These are phyloP conservation scores for Polytolypa hystricis DNA, from an alignment of 2,329 filamentous ascomycete species.

Conservation along the genomic window DNA sequence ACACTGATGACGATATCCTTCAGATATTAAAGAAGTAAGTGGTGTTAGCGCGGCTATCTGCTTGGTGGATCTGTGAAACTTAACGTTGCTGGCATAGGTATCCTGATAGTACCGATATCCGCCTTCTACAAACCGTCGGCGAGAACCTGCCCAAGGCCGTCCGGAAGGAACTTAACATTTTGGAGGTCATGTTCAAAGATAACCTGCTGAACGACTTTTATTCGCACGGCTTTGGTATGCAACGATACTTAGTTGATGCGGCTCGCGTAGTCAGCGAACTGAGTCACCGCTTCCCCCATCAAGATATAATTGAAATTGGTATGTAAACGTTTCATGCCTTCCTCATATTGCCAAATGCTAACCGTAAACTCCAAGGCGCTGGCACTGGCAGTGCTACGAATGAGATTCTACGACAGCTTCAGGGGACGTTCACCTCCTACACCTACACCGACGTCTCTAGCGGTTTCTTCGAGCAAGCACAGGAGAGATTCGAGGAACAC, in stretches of 20 bases:
- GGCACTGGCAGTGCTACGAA: conserved; percentile 36
- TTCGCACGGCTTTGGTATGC: conserved; percentile 6
- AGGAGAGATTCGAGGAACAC: conserved; percentile 15
- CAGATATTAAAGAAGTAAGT: background rate
- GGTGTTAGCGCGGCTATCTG: background rate
- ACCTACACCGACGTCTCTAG: conserved; percentile 35
- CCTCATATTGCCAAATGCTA: too few relatives aligned
- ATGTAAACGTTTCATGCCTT: too few relatives aligned
- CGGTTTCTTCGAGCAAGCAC: conserved; percentile 29
- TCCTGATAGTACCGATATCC: conserved; percentile 1
- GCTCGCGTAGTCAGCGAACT: conserved; percentile 26
- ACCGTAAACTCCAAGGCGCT: too few relatives aligned
- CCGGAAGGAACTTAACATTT: conserved; percentile 20
- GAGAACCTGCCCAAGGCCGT: conserved; percentile 24
- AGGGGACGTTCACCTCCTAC: conserved; percentile 27
- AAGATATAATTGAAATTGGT: conserved; percentile 36
- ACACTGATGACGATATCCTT: conserved; percentile 9
- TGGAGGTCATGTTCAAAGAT: conserved; percentile 16
- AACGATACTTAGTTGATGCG: conserved; percentile 14
- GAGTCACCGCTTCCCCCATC: conserved; percentile 29
- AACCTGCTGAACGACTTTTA: conserved; percentile 10
- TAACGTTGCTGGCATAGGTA: background rate
- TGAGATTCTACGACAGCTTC: conserved; percentile 23
- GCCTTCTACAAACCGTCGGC: conserved; percentile 10
- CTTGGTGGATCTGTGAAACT: background rate